Percentiles rank a stretch among this genome's conserved stretches.
These are phyloP conservation scores for Plasmodium billcollinsi DNA, from an alignment of 169 alveolate species.

Conservation along the genomic window DNA sequence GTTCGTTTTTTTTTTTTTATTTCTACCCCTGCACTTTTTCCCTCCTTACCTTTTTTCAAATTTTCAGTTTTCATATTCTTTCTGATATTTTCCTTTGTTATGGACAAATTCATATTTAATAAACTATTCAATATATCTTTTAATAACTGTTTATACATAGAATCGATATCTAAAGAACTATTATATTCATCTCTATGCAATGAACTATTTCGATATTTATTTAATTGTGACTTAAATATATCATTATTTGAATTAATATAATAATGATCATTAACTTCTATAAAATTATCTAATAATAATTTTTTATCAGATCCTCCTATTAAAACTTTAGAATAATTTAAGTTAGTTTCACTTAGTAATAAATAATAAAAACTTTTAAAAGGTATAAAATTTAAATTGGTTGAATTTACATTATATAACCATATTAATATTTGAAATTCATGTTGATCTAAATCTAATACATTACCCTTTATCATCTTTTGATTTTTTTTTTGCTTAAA, in stretches of 20 bases:
- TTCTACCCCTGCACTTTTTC: not conserved
- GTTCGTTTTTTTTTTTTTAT: not conserved
- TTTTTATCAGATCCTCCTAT: constrained; percentile 44
- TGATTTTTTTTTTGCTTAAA: constrained; percentile 55
- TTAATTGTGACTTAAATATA: constrained; percentile 50
- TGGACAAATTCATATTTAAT: constrained; percentile 55
- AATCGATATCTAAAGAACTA: constrained; percentile 56
- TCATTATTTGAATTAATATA: constrained; percentile 61
- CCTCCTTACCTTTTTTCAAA: not conserved
- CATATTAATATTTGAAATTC: constrained; percentile 77
- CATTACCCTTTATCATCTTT: constrained; percentile 47
- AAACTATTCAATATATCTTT: constrained; percentile 68
- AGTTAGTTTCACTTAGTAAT: constrained; percentile 62
- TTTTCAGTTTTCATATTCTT: constrained; percentile 23
- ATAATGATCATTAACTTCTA: constrained; percentile 75
- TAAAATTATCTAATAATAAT: constrained; percentile 25
- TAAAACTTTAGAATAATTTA: constrained; percentile 62
- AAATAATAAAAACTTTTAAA: constrained; percentile 69
- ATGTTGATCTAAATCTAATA: constrained; percentile 68
- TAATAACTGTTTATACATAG: constrained; percentile 50
- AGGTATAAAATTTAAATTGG: constrained; percentile 51
- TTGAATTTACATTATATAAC: constrained; percentile 61
- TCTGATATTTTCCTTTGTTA: constrained; percentile 67
- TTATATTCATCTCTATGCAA: not conserved
- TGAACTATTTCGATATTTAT: constrained; percentile 1